These are phyloP conservation scores for Pseudocercospora vitis DNA, from an alignment of 2,329 filamentous ascomycete genomes.

Conservation along the genomic window DNA sequence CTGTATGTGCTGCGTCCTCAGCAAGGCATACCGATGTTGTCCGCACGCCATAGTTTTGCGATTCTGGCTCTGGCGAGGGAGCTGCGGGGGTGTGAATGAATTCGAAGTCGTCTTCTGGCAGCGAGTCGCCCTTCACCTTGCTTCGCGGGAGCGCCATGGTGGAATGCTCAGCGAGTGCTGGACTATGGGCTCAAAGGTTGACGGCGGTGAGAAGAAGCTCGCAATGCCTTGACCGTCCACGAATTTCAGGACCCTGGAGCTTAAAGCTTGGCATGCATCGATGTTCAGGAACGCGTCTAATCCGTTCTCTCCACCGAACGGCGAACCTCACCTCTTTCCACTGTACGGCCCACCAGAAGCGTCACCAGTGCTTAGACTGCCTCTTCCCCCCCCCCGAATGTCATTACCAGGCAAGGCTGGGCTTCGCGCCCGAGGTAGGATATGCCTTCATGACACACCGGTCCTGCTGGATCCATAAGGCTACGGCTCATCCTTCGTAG, in stretches of 20 bases:
- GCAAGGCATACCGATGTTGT: constrained; percentile 54
- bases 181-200: not conserved
- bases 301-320: too few relatives aligned
- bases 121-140: constrained; percentile 25
- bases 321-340: too few relatives aligned
- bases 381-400: too few relatives aligned
- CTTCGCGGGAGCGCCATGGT: constrained; percentile 8
- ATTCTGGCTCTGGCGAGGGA: constrained; percentile 51
- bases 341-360: too few relatives aligned
- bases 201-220: not conserved
- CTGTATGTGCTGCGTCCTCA: constrained; percentile 9
- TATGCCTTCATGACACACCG: too few relatives aligned
- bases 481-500: too few relatives aligned
- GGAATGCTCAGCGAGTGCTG: not conserved
- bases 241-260: not conserved
- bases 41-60: constrained; percentile 60
- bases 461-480: too few relatives aligned
- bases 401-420: too few relatives aligned
- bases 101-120: constrained; percentile 60
- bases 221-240: not conserved
- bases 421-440: too few relatives aligned
- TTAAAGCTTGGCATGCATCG: not conserved
- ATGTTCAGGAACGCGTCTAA: constrained; percentile 1
- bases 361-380: too few relatives aligned
- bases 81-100: constrained; percentile 65